phyloP scores from a whole-genome alignment of 2,329 filamentous ascomycete genomes.

The Bipolaris sorokiniana region DNA sequence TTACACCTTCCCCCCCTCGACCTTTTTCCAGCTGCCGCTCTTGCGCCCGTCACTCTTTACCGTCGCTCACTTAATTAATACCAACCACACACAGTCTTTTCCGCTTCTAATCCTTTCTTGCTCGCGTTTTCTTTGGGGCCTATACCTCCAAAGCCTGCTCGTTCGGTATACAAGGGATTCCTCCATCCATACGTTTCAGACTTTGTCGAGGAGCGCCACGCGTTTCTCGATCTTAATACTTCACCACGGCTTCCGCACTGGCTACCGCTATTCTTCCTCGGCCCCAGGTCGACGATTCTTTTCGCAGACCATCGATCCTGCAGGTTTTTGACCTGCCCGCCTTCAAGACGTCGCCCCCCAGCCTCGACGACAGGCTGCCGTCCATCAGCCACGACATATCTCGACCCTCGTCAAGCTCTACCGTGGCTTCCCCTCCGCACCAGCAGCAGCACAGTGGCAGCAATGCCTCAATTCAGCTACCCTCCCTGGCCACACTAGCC shows the following conservation, averaged over 20 bases:
- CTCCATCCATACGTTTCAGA: slow-evolving; percentile 12
- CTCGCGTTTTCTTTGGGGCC: slow-evolving; percentile 23
- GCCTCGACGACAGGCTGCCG: slow-evolving; percentile 55
- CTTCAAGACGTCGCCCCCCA: slow-evolving; percentile 50
- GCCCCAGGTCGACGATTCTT: slow-evolving; percentile 63
- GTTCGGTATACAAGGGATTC: slow-evolving; percentile 13
- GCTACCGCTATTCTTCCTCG: slow-evolving; percentile 63
- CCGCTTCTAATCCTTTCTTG: slow-evolving; percentile 9
- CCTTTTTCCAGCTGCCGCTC: slow-evolving; percentile 32
- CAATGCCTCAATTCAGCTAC: slow-evolving; percentile 56
- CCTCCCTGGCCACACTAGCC: slow-evolving; percentile 65
- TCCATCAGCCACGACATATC: slow-evolving; percentile 58
- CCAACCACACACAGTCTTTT: slow-evolving; percentile 32
- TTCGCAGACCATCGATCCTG: slow-evolving; percentile 57
- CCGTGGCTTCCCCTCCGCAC: slow-evolving; percentile 52
- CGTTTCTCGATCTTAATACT: slow-evolving; percentile 45
- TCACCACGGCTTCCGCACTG: slow-evolving; percentile 63
- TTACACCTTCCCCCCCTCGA: slow-evolving; percentile 22
- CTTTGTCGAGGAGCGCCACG: slow-evolving; percentile 40
- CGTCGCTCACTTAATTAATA: slow-evolving; percentile 26
- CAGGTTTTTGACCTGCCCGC: slow-evolving; percentile 55
- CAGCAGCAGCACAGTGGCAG: slow-evolving; percentile 48
- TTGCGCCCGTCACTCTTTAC: slow-evolving; percentile 38
- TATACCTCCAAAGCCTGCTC: slow-evolving; percentile 20
- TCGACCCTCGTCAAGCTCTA: slow-evolving; percentile 60